A percentile compares a stretch with the other conserved stretches of the same genome.
phyloP scores from a whole-genome alignment of 148 eudicot genomes.

The Fagopyrum tataricum region DNA sequence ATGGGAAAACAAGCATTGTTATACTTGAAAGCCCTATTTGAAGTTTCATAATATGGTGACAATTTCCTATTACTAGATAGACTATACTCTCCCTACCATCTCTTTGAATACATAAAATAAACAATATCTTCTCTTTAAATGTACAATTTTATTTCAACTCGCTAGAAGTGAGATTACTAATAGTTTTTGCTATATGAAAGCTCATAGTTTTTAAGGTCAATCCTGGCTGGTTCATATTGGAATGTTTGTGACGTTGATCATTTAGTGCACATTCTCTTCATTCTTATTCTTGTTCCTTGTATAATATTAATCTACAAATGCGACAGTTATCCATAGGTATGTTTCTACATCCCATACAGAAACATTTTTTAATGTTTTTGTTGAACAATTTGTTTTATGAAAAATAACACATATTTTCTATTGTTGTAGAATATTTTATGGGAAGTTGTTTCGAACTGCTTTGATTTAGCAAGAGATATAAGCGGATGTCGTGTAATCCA shows the following conservation, averaged over 20 bases:
- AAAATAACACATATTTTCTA: background rate
- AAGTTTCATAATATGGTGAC: background rate
- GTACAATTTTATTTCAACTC: background rate
- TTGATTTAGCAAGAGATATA: constrained; percentile 35
- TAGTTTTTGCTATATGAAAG: background rate
- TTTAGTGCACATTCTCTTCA: background rate
- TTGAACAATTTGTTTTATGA: background rate
- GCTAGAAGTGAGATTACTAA: background rate
- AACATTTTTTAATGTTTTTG: background rate
- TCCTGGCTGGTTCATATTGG: background rate
- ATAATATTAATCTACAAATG: background rate
- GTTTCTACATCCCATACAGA: background rate
- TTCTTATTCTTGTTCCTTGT: background rate
- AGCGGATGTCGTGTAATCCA: constrained; percentile 53
- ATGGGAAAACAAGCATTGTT: background rate
- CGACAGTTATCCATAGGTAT: background rate
- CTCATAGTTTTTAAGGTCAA: background rate
- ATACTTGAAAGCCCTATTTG: background rate
- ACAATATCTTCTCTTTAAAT: no score
- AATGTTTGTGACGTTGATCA: background rate
- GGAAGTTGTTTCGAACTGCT: constrained; percentile 34
- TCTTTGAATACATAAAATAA: no score
- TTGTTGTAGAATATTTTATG: constrained; percentile 32
- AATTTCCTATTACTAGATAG: no score
- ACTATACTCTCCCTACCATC: no score